A percentile compares a stretch with the other conserved stretches of the same genome.
These are phyloP conservation scores for Baudoinia panamericana DNA, from an alignment of 495 filamentous ascomycete genomes.

Conservation along the genomic window DNA sequence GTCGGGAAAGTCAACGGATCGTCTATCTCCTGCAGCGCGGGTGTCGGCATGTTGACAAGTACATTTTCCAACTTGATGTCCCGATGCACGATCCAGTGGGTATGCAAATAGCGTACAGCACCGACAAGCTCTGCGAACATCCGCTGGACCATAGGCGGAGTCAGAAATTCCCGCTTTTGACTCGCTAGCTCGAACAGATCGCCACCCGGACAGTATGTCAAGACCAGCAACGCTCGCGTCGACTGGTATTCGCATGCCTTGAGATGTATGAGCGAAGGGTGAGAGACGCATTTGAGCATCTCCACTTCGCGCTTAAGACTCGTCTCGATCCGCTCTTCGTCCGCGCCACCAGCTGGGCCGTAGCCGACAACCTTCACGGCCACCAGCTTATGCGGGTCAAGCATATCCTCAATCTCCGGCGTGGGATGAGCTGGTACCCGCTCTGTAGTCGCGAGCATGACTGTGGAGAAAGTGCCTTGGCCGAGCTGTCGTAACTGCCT, in stretches of 20 bases:
- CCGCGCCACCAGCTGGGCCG: slow-evolving; percentile 80
- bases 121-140: slow-evolving; percentile 82
- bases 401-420: slow-evolving; percentile 28
- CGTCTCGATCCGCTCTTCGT: slow-evolving; percentile 78
- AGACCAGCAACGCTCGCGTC: slow-evolving; percentile 65
- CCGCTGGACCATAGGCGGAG: slow-evolving; percentile 56
- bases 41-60: slow-evolving; percentile 64
- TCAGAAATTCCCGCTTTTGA: slow-evolving; percentile 47
- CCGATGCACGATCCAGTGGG: slow-evolving; percentile 75
- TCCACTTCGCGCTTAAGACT: slow-evolving; percentile 89
- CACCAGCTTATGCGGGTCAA: slow-evolving; percentile 58
- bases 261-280: slow-evolving; percentile 80
- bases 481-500: slow-evolving; percentile 67
- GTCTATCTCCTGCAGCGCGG: slow-evolving; percentile 34
- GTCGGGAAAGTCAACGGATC: slow-evolving; percentile 63
- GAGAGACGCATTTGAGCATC: slow-evolving; percentile 71
- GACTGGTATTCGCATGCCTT: slow-evolving; percentile 76
- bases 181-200: slow-evolving; percentile 90
- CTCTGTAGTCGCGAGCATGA: slow-evolving; percentile 67
- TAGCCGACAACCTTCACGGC: slow-evolving; percentile 93
- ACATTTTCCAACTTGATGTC: slow-evolving; percentile 98
- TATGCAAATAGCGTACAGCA: slow-evolving; percentile 77
- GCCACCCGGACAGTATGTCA: slow-evolving; percentile 86
- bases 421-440: slow-evolving; percentile 32
- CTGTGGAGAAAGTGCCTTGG: slow-evolving; percentile 89